phyloP scores from a whole-genome alignment of 306 rosid genomes.

The Boehmeria nivea region DNA sequence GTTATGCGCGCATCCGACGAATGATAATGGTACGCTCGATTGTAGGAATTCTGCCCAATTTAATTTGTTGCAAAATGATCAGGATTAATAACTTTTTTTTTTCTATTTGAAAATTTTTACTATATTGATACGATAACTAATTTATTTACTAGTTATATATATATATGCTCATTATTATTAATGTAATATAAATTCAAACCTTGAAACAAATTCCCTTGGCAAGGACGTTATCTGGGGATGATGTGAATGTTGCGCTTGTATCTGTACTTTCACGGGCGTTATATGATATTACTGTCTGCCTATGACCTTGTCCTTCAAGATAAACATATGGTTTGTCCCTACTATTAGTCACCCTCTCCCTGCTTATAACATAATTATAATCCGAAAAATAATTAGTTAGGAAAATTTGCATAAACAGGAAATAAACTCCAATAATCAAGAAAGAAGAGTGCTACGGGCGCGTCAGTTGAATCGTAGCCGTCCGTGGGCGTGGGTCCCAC shows the following conservation, averaged over 20 bases:
- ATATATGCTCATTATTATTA: no score
- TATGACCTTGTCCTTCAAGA: conserved; percentile 29
- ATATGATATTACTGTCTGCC: conserved; percentile 16
- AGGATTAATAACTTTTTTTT: not conserved
- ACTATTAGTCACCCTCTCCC: conserved; percentile 34
- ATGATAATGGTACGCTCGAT: not conserved
- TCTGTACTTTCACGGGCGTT: conserved; percentile 24
- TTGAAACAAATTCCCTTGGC: conserved; percentile 27
- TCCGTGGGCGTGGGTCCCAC: no score
- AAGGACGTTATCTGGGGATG: conserved; percentile 21
- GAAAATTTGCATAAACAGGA: no score
- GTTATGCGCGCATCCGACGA: not conserved
- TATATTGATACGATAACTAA: no score
- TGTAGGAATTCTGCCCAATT: conserved; percentile 27
- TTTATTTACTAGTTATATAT: not conserved
- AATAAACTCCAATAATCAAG: no score
- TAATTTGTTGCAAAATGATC: no score
- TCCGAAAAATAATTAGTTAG: no score
- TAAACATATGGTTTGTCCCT: conserved; percentile 17
- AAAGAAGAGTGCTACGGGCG: no score
- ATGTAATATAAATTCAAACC: no score
- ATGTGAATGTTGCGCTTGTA: conserved; percentile 36
- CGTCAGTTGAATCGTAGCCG: no score
- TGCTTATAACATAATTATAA: conserved; percentile 7
- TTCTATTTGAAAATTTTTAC: no score